phyloP scores from a whole-genome alignment of 1,139 yeast genomes.

The Trichomonascaceae sp. region DNA sequence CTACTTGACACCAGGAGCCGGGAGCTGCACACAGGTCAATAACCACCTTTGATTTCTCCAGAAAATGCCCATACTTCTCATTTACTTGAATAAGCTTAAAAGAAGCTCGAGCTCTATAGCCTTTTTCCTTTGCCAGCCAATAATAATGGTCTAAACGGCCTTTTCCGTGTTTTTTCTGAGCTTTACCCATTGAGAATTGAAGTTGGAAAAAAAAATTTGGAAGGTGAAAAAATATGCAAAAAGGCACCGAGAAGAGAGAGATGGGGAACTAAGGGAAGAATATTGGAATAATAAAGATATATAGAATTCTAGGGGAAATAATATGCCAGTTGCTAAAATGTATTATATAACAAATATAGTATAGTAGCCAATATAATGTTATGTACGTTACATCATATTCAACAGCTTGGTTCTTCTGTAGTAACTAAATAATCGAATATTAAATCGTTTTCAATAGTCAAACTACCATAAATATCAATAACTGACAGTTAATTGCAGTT shows the following conservation, averaged over 20 bases:
- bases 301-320: no score
- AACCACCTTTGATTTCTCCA: slow-evolving; percentile 94
- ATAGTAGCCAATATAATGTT: no score
- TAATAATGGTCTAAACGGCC: slow-evolving; percentile 99
- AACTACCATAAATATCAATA: neutral
- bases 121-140: slow-evolving; percentile 93
- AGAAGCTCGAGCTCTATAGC: slow-evolving; percentile 98
- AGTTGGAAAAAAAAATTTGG: slow-evolving; percentile 34
- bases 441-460: neutral
- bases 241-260: no score
- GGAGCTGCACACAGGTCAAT: slow-evolving; percentile 99
- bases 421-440: neutral
- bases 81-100: slow-evolving; percentile 92
- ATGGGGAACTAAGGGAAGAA: no score
- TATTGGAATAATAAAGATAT: no score
- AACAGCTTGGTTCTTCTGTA: neutral
- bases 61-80: slow-evolving; percentile 92
- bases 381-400: no score
- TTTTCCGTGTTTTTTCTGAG: slow-evolving; percentile 93
- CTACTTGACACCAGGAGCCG: slow-evolving; percentile 99
- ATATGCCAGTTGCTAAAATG: no score
- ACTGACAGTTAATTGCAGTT: neutral
- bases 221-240: slow-evolving; percentile 41
- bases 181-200: slow-evolving; percentile 61
- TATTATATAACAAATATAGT: no score